phyloP scores from a whole-genome alignment of 2,329 filamentous ascomycete genomes.

The Colletotrichum sp. region DNA sequence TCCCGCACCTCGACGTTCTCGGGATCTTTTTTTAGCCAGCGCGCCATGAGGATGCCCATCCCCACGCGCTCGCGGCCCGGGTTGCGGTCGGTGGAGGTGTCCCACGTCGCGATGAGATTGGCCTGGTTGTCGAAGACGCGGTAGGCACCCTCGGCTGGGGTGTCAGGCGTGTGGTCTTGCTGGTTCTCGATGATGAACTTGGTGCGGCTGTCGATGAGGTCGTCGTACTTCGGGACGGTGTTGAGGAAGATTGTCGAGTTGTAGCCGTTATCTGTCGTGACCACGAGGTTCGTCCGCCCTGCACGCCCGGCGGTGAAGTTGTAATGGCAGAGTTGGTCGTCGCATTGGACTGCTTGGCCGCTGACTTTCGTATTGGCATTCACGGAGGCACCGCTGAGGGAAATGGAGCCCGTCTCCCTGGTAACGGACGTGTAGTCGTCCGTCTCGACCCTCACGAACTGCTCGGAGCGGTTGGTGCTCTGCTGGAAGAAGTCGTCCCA shows the following conservation, averaged over 20 bases:
- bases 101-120: background rate
- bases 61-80: slow-evolving; percentile 17
- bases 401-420: background rate
- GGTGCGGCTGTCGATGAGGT: background rate
- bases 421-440: background rate
- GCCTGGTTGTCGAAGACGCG: slow-evolving; percentile 14
- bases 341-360: background rate
- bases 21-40: background rate
- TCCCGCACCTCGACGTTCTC: background rate
- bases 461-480: background rate
- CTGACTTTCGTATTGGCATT: background rate
- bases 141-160: background rate
- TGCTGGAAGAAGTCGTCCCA: slow-evolving; percentile 7
- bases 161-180: background rate
- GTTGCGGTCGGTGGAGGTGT: slow-evolving; percentile 4
- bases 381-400: background rate
- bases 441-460: background rate
- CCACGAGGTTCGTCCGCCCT: background rate
- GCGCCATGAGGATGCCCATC: slow-evolving; percentile 6
- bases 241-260: background rate
- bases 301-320: background rate
- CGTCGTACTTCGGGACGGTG: background rate
- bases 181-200: slow-evolving; percentile 15
- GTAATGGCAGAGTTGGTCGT: background rate
- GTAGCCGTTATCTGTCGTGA: background rate